Conservation (phyloP, 2,329 filamentous ascomycete species). For the Xylariomycetidae sp. region DNA sequence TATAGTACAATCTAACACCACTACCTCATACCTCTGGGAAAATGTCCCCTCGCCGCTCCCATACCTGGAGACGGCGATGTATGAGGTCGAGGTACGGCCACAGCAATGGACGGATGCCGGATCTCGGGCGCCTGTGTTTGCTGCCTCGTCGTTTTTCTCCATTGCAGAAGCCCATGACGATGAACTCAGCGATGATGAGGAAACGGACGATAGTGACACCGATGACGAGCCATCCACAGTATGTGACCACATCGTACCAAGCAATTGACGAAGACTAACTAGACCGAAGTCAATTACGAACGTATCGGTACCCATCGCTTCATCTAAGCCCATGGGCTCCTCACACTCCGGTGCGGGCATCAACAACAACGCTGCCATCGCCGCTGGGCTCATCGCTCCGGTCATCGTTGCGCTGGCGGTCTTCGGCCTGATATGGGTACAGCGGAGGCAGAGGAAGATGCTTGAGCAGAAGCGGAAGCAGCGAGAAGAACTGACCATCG, state of each 20-base stretch:
- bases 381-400: slow-evolving; percentile 19
- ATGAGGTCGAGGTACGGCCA: slow-evolving; percentile 16
- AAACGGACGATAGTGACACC: background rate
- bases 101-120: slow-evolving; percentile 6
- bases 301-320: slow-evolving; percentile 4
- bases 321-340: slow-evolving; percentile 9
- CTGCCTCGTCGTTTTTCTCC: slow-evolving; percentile 16
- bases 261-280: slow-evolving; percentile 1
- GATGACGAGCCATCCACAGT: slow-evolving; percentile 1
- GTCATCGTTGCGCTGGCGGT: slow-evolving; percentile 17
- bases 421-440: slow-evolving; percentile 15
- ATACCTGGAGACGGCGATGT: slow-evolving; percentile 17
- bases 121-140: slow-evolving; percentile 5
- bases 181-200: too few species aligned
- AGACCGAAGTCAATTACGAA: slow-evolving; percentile 5
- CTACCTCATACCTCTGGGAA: slow-evolving; percentile 15
- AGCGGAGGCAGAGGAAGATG: slow-evolving; percentile 16
- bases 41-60: slow-evolving; percentile 18
- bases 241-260: background rate
- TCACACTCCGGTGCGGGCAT: slow-evolving; percentile 7
- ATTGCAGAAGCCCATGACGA: slow-evolving; percentile 9
- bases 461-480: slow-evolving; percentile 17
- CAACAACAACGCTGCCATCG: slow-evolving; percentile 18
- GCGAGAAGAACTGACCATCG: slow-evolving; percentile 16
- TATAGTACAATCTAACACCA: background rate